These are phyloP conservation scores for Purpureocillium takamizusanense DNA, from an alignment of 2,329 filamentous ascomycete species.

Conservation along the genomic window DNA sequence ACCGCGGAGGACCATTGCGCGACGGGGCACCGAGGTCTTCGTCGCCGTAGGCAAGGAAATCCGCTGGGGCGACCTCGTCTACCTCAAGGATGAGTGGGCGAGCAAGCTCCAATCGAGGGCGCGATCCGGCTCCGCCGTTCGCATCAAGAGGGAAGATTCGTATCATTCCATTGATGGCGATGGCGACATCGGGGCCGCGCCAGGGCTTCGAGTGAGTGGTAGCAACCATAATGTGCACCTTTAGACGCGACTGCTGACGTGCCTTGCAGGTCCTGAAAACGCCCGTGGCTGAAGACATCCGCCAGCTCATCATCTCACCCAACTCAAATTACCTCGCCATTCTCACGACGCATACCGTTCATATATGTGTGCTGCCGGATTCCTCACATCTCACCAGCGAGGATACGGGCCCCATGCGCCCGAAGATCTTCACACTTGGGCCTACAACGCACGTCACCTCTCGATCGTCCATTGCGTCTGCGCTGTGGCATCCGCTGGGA, in stretches of 20 bases:
- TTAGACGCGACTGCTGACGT: conserved; percentile 2
- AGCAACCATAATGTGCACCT: no score
- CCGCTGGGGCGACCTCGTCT: conserved; percentile 78
- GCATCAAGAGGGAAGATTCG: conserved; percentile 41
- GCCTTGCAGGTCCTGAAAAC: conserved; percentile 59
- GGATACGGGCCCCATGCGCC: conserved; percentile 61
- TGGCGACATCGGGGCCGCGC: conserved; percentile 14
- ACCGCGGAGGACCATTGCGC: conserved; percentile 62
- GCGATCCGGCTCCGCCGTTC: conserved; percentile 20
- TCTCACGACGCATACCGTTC: conserved; percentile 77
- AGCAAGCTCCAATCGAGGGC: conserved; percentile 16
- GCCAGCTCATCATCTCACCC: conserved; percentile 77
- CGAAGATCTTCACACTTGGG: conserved; percentile 85
- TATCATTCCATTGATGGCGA: conserved; percentile 24
- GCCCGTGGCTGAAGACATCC: conserved; percentile 72
- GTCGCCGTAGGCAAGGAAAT: conserved; percentile 83
- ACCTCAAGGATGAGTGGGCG: conserved; percentile 57
- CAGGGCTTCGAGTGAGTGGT: conserved; percentile 23
- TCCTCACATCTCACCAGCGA: conserved; percentile 62
- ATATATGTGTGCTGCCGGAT: conserved; percentile 80
- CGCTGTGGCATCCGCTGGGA: conserved; percentile 87
- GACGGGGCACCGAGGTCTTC: conserved; percentile 79
- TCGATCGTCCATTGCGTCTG: conserved; percentile 69
- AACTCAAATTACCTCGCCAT: conserved; percentile 76
- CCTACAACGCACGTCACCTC: conserved; percentile 87